phyloP scores from a whole-genome alignment of 75 land plant species.

The Ceratopteris richardii region DNA sequence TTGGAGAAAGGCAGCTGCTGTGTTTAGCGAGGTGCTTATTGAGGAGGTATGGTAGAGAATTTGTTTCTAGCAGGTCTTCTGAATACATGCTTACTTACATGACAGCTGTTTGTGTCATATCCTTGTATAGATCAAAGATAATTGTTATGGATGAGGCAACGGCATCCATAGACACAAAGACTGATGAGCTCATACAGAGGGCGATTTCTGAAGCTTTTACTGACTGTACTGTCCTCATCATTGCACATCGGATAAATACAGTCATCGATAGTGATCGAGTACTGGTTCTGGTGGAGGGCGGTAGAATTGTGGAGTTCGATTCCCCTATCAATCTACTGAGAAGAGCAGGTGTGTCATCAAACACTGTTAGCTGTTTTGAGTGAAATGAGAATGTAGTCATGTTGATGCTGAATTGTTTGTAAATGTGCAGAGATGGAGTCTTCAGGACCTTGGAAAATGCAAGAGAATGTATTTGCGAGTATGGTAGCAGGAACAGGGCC shows the following conservation, averaged over 20 bases:
- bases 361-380: background rate
- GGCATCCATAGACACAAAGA: slow-evolving; percentile 27
- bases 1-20: slow-evolving; percentile 32
- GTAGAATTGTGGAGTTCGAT: slow-evolving; percentile 25
- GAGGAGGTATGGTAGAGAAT: slow-evolving; percentile 6
- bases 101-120: background rate
- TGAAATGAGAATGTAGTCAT: background rate
- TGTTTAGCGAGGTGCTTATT: slow-evolving; percentile 31
- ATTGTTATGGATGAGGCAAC: slow-evolving; percentile 36
- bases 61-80: background rate
- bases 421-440: background rate
- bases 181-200: slow-evolving; percentile 23
- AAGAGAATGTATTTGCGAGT: slow-evolving; percentile 11
- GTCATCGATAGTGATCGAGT: slow-evolving; percentile 27
- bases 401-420: background rate
- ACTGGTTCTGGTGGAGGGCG: slow-evolving; percentile 24
- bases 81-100: background rate
- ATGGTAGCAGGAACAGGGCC: slow-evolving; percentile 16
- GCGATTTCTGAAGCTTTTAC: slow-evolving; percentile 18
- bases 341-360: background rate
- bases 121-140: slow-evolving; percentile 24
- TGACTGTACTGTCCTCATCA: slow-evolving; percentile 23
- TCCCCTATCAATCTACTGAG: slow-evolving; percentile 22
- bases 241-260: slow-evolving; percentile 29
- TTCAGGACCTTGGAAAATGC: background rate